These are phyloP conservation scores for Plectosphaerella sp. DNA, from an alignment of 2,329 filamentous ascomycete genomes.

Conservation along the genomic window DNA sequence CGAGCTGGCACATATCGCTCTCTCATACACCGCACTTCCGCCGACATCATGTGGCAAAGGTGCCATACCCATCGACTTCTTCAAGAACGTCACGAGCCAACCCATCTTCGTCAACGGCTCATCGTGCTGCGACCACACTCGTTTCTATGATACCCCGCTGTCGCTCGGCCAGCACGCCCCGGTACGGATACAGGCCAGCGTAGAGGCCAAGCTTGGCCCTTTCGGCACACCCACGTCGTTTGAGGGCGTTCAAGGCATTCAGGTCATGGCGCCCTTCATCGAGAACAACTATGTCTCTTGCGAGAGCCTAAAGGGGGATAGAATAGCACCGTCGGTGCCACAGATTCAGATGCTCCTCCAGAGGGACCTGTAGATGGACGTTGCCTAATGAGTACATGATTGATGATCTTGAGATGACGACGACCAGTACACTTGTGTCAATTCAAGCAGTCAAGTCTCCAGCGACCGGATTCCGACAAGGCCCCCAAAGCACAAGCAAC, in stretches of 20 bases:
- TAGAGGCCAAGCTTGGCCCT: slow-evolving; percentile 19
- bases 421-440: no score
- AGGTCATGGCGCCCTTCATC: slow-evolving; percentile 12
- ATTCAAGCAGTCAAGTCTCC: no score
- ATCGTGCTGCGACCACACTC: slow-evolving; percentile 37
- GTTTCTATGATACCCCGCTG: slow-evolving; percentile 40
- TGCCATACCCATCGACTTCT: slow-evolving; percentile 35
- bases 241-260: slow-evolving; percentile 9
- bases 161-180: slow-evolving; percentile 23
- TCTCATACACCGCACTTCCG: slow-evolving; percentile 13
- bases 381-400: not conserved
- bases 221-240: slow-evolving; percentile 9
- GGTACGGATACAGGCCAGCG: slow-evolving; percentile 17
- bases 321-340: not conserved
- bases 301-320: slow-evolving; percentile 9
- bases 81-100: slow-evolving; percentile 50
- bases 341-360: not conserved
- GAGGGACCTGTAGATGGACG: not conserved
- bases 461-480: no score
- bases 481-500: no score
- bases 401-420: not conserved
- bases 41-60: slow-evolving; percentile 1
- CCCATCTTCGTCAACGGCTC: slow-evolving; percentile 36
- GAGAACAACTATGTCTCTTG: slow-evolving; percentile 15
- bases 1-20: slow-evolving; percentile 5